Evolutionary conservation across 352 stramenopile species (phyloP), one percentile per base, ranked within the genome.

Genomic region (Pythium myriotylum): DNA sequence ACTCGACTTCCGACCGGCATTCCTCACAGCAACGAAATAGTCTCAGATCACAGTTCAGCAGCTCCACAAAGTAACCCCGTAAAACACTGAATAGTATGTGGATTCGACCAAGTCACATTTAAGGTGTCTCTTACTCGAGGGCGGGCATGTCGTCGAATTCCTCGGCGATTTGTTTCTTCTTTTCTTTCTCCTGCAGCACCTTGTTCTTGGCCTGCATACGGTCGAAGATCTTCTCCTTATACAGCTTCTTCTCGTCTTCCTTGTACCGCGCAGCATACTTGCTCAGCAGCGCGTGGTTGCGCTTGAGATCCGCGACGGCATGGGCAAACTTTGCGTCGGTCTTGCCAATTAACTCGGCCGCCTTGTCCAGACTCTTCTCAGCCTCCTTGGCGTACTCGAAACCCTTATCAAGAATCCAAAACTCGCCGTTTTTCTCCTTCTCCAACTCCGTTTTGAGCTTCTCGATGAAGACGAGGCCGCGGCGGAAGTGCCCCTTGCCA

Each of bases 191-290:
- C 61, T 93, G 82, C 20, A 90, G 56, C 29, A 75, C 66, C 61
- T 88, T 88, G 73, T 95, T 95, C 65, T 91, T 91, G 42, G 80
- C 84, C 50, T 92, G 65, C 66, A 95, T 77, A 22, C 84, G 80
- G 37, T 91, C 83, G 54, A 95, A 93, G 54, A 95, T 95, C 66
- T 93, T 92, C 48, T 95, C 86, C 54, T 91, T 92, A 76, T 93
- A 93, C 55, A 95, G 60, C 66, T 89, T 93, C 66, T 93, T 95
- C 69, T 95, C 84, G 24, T 87, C 79, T 71, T 93, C 79, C 59
- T 91, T 91, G 73, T 95, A 95, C 35, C 86, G 87, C 17, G 69
- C 61, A 1, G 75, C 72, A 49, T 80, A 89, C 52, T 88, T 76
- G 32, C 66, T 60, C 50, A 95, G 54, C 45, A 83, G n/a, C 19